phyloP scores from a whole-genome alignment of 78 protist species.

The Dictyostelium purpureum region DNA sequence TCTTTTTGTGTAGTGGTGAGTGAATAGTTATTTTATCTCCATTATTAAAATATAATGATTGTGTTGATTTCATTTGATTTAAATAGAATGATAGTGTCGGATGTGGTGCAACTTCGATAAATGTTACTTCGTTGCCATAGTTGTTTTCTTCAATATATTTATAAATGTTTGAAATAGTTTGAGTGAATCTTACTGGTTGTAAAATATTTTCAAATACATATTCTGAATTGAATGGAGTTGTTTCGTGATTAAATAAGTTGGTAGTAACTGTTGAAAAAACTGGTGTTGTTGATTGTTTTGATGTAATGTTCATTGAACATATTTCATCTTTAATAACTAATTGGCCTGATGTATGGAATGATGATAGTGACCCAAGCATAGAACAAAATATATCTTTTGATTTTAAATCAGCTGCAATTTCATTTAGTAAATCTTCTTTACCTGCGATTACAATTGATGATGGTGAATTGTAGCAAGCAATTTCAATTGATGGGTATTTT shows the following conservation, averaged over 20 bases:
- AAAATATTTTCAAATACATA: constrained; percentile 19
- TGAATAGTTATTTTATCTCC: neutral
- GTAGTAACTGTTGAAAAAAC: neutral
- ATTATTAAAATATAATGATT: neutral
- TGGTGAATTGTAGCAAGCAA: too few species aligned
- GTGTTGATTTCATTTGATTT: neutral
- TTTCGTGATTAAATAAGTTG: neutral
- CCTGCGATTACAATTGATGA: too few species aligned
- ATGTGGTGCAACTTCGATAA: constrained; percentile 55
- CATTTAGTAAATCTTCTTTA: too few species aligned
- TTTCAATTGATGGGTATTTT: too few species aligned
- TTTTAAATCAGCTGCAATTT: too few species aligned
- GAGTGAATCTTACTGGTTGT: neutral
- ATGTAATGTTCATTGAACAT: too few species aligned
- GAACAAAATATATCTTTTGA: too few species aligned
- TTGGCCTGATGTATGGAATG: too few species aligned
- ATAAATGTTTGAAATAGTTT: constrained; percentile 26
- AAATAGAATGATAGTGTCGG: constrained; percentile 35
- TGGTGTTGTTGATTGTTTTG: too few species aligned
- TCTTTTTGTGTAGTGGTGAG: neutral
- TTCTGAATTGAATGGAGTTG: neutral
- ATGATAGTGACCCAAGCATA: too few species aligned
- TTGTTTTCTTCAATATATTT: neutral
- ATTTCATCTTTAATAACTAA: too few species aligned
- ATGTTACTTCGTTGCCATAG: neutral